These are phyloP conservation scores for Ceratocystis lukuohia DNA, from an alignment of 2,329 filamentous ascomycete genomes.

Conservation along the genomic window DNA sequence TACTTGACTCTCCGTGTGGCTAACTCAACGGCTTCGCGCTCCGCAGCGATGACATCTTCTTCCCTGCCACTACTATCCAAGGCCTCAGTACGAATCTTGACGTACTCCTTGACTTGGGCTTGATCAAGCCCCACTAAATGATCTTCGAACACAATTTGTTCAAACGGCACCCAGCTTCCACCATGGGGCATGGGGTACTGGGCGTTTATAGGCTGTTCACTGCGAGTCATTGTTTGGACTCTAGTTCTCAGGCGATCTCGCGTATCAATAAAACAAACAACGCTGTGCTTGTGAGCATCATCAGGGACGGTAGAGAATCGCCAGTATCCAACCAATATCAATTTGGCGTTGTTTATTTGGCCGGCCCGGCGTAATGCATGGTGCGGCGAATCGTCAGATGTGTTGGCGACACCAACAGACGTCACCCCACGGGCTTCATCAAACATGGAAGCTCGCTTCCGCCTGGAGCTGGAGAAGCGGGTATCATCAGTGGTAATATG, in stretches of 20 bases:
- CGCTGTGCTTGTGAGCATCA: conserved; percentile 39
- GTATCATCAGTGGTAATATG: conserved; percentile 20
- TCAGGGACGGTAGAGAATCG: conserved; percentile 41
- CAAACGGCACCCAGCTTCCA: conserved; percentile 52
- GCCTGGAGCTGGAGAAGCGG: conserved; percentile 1
- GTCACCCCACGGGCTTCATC: background rate
- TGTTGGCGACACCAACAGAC: background rate
- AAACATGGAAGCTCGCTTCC: conserved; percentile 14
- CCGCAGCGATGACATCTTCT: conserved; percentile 29
- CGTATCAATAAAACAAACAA: conserved; percentile 50
- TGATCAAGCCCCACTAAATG: conserved; percentile 44
- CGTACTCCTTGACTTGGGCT: conserved; percentile 48
- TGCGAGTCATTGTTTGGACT: conserved; percentile 29
- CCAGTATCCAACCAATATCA: conserved; percentile 45
- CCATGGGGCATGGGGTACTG: conserved; percentile 42
- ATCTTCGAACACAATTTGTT: conserved; percentile 44
- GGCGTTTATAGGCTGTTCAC: conserved; percentile 34
- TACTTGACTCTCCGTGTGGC: conserved; percentile 33
- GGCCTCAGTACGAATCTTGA: conserved; percentile 37
- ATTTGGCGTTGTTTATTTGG: conserved; percentile 27
- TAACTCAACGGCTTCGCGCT: conserved; percentile 34
- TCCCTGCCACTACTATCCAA: conserved; percentile 26
- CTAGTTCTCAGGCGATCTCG: conserved; percentile 17
- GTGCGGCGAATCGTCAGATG: background rate
- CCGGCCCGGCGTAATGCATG: conserved; percentile 16